These are phyloP conservation scores for Nitzschia palea DNA, from an alignment of 108 stramenopile species.

Conservation along the genomic window DNA sequence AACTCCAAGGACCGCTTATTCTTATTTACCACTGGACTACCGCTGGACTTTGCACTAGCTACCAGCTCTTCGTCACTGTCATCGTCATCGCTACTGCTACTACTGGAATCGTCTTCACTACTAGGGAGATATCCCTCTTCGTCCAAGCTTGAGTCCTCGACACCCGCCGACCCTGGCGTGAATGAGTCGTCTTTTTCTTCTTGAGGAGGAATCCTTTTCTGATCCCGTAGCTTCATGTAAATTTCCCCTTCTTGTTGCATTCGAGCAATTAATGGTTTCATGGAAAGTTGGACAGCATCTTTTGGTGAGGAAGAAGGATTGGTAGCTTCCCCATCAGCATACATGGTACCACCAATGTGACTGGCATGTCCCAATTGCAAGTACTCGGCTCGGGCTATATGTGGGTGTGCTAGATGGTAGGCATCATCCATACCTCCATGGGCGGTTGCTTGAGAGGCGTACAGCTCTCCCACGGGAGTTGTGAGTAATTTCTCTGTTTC, in stretches of 20 bases:
- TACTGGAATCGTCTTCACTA: conserved; percentile 12
- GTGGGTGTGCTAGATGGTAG: conserved; percentile 48
- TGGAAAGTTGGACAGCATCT: conserved; percentile 19
- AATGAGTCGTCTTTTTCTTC: background rate
- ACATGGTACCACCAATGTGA: conserved; percentile 24
- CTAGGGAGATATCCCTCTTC: conserved; percentile 22
- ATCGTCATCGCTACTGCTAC: conserved; percentile 2
- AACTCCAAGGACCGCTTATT: conserved; percentile 19
- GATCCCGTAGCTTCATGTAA: conserved; percentile 49
- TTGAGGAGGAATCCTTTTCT: conserved; percentile 34
- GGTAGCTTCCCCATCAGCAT: conserved; percentile 25
- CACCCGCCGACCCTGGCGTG: background rate
- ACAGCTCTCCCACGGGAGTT: conserved; percentile 65
- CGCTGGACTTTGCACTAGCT: background rate
- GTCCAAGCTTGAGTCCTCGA: conserved; percentile 19
- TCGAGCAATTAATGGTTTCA: conserved; percentile 52
- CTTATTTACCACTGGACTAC: background rate
- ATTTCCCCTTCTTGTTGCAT: conserved; percentile 59
- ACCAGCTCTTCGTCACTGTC: background rate
- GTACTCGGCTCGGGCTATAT: conserved; percentile 63
- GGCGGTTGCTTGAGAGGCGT: conserved; percentile 22
- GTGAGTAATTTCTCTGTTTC: conserved; percentile 57
- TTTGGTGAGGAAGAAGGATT: conserved; percentile 26
- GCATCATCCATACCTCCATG: conserved; percentile 48
- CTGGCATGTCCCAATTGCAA: conserved; percentile 51